Conservation (phyloP, 805 yeast species). For the Debaryomyces castellii region DNA sequence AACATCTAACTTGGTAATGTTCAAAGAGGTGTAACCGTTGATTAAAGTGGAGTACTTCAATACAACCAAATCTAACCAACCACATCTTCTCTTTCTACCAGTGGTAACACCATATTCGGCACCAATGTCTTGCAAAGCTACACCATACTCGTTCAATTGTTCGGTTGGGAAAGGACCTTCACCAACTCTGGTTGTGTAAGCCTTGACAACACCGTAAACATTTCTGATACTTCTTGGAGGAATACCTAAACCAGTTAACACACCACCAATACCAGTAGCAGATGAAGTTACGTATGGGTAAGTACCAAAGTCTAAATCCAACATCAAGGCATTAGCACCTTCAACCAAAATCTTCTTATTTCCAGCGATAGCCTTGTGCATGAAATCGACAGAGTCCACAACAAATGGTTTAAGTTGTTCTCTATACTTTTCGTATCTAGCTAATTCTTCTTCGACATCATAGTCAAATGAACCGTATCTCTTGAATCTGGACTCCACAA, state of each 20-base stretch:
- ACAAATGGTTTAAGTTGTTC: constrained; percentile 84
- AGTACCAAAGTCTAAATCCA: constrained; percentile 96
- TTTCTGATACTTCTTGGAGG: constrained; percentile 85
- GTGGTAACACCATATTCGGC: constrained; percentile 98
- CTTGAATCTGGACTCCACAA: constrained; percentile 76
- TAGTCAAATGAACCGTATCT: constrained; percentile 94
- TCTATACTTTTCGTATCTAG: constrained; percentile 70
- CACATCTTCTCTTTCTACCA: constrained; percentile 98
- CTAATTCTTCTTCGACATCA: constrained; percentile 78
- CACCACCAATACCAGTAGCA: constrained; percentile 97
- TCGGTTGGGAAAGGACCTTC: constrained; percentile 99
- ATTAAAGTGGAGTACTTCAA: constrained; percentile 86
- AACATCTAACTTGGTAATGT: constrained; percentile 94
- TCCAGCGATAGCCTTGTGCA: constrained; percentile 70
- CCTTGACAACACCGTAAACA: constrained; percentile 95
- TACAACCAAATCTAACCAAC: constrained; percentile 97
- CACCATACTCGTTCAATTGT: constrained; percentile 86
- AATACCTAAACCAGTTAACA: constrained; percentile 91
- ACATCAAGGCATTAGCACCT: constrained; percentile 98
- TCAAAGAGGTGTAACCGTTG: constrained; percentile 92
- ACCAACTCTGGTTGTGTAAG: constrained; percentile 98
- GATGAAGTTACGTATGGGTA: constrained; percentile 97
- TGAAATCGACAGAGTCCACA: constrained; percentile 84
- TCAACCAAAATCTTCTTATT: constrained; percentile 90
- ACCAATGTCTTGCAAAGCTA: constrained; percentile 84